Evolutionary conservation across 257 asterid species (phyloP).

Genomic region (Nicotiana undulata): DNA sequence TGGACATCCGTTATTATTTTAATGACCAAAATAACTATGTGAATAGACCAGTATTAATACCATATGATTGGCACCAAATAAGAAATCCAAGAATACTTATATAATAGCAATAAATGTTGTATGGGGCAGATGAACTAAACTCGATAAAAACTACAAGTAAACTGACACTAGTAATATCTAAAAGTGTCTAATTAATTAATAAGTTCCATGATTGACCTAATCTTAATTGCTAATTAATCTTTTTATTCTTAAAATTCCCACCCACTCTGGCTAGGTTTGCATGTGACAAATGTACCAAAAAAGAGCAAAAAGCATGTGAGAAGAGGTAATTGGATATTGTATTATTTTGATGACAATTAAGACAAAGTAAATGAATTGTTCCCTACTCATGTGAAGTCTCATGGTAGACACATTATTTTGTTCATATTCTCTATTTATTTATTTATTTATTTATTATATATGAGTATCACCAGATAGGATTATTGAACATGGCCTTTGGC

Average conservation of each 20-base stretch:
- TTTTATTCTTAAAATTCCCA: conserved; percentile 3
- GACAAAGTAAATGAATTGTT: neutral
- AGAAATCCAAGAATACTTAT: neutral
- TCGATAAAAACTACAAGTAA: neutral
- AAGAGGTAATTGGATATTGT: neutral
- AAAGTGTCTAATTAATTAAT: neutral
- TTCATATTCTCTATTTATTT: neutral
- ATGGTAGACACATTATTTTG: neutral
- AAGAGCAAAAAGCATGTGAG: conserved; percentile 14
- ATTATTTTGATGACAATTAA: neutral
- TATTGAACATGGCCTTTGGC: neutral
- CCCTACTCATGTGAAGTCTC: conserved; percentile 13
- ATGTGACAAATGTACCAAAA: conserved; percentile 9
- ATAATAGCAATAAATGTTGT: neutral
- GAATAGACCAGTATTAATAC: neutral
- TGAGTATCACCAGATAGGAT: neutral
- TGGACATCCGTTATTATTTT: too few species aligned
- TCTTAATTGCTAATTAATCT: neutral
- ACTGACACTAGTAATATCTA: neutral
- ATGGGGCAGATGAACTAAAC: neutral
- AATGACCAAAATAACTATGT: neutral
- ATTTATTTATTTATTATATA: neutral
- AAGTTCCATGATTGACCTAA: conserved; percentile 5
- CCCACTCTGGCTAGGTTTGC: conserved; percentile 1
- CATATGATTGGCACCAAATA: neutral